Evolutionary conservation across 2,329 filamentous ascomycete genomes (phyloP).

Genomic region (Ambrosiella xylebori): DNA sequence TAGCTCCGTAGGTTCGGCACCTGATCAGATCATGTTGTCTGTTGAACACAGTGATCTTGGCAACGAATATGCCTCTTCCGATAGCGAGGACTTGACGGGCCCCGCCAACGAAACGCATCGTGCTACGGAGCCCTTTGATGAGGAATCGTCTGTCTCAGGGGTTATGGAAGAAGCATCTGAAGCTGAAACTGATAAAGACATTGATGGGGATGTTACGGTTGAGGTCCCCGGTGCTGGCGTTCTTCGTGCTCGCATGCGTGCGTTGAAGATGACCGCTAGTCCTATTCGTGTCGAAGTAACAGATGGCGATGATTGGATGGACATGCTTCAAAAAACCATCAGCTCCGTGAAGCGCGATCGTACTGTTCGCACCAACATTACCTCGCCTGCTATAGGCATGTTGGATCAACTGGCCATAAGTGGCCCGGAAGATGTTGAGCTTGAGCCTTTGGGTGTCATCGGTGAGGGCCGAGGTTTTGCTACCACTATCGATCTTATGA

Average conservation of each 20-base stretch:
- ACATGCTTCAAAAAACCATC: constrained; percentile 84
- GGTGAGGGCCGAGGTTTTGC: constrained; percentile 51
- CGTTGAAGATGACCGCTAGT: constrained; percentile 40
- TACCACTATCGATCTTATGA: constrained; percentile 91
- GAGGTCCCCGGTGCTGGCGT: constrained; percentile 38
- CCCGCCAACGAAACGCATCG: constrained; percentile 57
- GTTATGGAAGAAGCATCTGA: constrained; percentile 14
- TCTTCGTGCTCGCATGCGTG: constrained; percentile 45
- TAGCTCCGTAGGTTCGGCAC: constrained; percentile 70
- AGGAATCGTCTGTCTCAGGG: constrained; percentile 12
- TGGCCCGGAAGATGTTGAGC: constrained; percentile 7
- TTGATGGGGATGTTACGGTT: constrained; percentile 27
- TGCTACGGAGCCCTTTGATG: constrained; percentile 50
- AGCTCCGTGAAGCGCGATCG: constrained; percentile 88
- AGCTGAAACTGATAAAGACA: constrained; percentile 15
- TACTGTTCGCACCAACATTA: constrained; percentile 38
- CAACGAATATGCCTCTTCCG: constrained; percentile 59
- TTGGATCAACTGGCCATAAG: constrained; percentile 12
- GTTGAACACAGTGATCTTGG: constrained; percentile 47
- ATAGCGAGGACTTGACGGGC: constrained; percentile 59
- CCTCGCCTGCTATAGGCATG: constrained; percentile 21
- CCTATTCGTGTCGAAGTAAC: constrained; percentile 43
- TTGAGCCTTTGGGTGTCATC: constrained; percentile 13
- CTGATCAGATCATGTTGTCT: constrained; percentile 40
- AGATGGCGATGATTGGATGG: constrained; percentile 74